A percentile compares a stretch with the other conserved stretches of the same genome.
Evolutionary conservation across 148 eudicot species (phyloP).

Genomic region (Heliamphora exappendiculata): DNA sequence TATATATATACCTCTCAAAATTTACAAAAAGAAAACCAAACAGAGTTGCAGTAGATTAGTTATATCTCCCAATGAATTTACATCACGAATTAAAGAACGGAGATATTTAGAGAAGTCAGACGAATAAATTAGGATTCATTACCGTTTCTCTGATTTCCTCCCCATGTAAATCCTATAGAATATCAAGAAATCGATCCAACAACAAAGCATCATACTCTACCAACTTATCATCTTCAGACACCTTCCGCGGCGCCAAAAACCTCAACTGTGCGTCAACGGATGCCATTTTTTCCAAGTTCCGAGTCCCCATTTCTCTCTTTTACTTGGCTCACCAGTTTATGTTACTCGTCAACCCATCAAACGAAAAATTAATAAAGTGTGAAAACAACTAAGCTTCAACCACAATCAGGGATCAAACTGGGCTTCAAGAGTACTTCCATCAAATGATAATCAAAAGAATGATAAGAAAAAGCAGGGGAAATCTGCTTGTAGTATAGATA

Average conservation of each 20-base stretch:
- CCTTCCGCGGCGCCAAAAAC: conserved; percentile 63
- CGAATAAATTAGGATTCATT: background rate
- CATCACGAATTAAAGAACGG: background rate
- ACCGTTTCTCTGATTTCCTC: conserved; percentile 75
- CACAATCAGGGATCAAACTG: conserved; percentile 4
- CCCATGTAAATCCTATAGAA: conserved; percentile 79
- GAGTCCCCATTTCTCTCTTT: conserved; percentile 30
- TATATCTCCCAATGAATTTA: background rate
- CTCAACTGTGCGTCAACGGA: conserved; percentile 87
- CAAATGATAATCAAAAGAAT: background rate
- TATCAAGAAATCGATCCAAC: conserved; percentile 87
- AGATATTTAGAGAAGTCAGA: background rate
- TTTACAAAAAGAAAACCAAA: background rate
- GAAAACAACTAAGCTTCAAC: background rate
- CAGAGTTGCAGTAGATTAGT: background rate
- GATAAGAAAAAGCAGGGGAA: background rate
- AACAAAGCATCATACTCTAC: conserved; percentile 87
- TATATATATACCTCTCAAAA: background rate
- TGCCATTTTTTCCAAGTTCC: conserved; percentile 60
- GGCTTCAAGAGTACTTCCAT: background rate
- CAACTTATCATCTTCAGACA: conserved; percentile 81
- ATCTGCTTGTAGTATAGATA: background rate
- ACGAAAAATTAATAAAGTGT: background rate
- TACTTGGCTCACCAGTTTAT: background rate
- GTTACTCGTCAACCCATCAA: background rate